Conservation (phyloP, 495 filamentous ascomycete species). For the Achaetomiella virescens region DNA sequence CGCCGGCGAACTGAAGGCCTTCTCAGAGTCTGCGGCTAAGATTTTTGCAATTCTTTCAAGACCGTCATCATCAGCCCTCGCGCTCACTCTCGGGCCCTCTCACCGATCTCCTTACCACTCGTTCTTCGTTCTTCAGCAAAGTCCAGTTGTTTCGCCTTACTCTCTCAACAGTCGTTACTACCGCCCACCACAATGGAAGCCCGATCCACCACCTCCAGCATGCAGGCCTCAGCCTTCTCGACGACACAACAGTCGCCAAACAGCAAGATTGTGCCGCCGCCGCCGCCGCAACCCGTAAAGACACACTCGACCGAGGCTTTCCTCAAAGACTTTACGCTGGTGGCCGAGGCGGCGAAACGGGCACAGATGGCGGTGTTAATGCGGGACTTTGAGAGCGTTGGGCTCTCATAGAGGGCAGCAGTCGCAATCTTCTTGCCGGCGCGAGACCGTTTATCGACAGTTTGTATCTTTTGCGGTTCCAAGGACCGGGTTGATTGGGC, state of each 20-base stretch:
- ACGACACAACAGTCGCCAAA: conserved; percentile 20
- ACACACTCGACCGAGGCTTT: conserved; percentile 53
- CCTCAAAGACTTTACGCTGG: conserved; percentile 71
- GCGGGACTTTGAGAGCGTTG: conserved; percentile 71
- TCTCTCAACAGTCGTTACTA: background rate
- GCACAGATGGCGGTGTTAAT: conserved; percentile 83
- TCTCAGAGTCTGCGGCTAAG: background rate
- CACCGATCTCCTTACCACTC: background rate
- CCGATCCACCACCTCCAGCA: conserved; percentile 28
- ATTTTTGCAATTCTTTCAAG: background rate
- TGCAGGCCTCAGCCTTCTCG: conserved; percentile 22
- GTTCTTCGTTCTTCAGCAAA: background rate
- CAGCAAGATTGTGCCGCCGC: conserved; percentile 30
- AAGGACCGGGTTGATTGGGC: too few relatives aligned
- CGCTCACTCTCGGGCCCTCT: background rate
- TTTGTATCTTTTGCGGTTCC: too few relatives aligned
- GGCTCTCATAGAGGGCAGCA: conserved; percentile 36
- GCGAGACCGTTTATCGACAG: too few relatives aligned
- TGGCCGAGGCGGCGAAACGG: conserved; percentile 92
- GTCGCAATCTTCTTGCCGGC: too few relatives aligned
- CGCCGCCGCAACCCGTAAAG: conserved; percentile 25
- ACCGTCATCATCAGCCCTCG: background rate
- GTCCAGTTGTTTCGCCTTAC: background rate
- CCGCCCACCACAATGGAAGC: conserved; percentile 31
- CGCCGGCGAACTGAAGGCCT: background rate